A percentile compares a stretch with the other conserved stretches of the same genome.
These are phyloP conservation scores for Apiospora phragmitis DNA, from an alignment of 2,329 filamentous ascomycete genomes.

Conservation along the genomic window DNA sequence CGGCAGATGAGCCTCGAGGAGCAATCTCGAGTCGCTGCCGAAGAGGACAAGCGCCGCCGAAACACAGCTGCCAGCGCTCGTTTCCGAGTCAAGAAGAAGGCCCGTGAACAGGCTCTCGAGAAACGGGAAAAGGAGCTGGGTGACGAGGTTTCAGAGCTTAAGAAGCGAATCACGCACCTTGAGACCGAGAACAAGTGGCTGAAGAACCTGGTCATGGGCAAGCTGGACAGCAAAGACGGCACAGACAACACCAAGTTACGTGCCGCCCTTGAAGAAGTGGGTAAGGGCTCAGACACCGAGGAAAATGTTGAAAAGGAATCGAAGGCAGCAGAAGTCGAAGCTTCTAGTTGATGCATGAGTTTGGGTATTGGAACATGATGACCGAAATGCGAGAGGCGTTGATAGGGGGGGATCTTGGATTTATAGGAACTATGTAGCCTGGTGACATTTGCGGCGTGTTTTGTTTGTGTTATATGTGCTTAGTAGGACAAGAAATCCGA, in stretches of 20 bases:
- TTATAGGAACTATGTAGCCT: not conserved
- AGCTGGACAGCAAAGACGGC: conserved; percentile 65
- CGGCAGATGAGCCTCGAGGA: conserved; percentile 65
- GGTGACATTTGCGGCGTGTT: not conserved
- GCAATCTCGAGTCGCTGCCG: conserved; percentile 70
- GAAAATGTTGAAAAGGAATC: conserved; percentile 16
- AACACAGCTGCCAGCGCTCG: conserved; percentile 88
- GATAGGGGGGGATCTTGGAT: not conserved
- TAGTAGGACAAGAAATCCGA: not conserved
- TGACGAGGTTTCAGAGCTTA: conserved; percentile 73
- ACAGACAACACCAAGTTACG: conserved; percentile 43
- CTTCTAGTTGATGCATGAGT: conserved; percentile 4
- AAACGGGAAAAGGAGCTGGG: conserved; percentile 79
- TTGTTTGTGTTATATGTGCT: not conserved
- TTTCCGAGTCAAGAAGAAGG: conserved; percentile 95
- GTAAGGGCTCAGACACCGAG: conserved; percentile 21
- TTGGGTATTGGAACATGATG: not conserved
- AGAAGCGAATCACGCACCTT: conserved; percentile 68
- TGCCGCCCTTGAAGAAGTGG: conserved; percentile 3
- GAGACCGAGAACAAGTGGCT: conserved; percentile 50
- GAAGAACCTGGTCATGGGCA: conserved; percentile 75
- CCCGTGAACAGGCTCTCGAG: conserved; percentile 84
- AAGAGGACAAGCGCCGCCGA: conserved; percentile 86
- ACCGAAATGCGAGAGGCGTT: not conserved
- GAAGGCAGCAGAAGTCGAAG: not conserved